Base-by-base conservation (phyloP, 139 green algal species). In the Edaphochlamys debaryana region DNA sequence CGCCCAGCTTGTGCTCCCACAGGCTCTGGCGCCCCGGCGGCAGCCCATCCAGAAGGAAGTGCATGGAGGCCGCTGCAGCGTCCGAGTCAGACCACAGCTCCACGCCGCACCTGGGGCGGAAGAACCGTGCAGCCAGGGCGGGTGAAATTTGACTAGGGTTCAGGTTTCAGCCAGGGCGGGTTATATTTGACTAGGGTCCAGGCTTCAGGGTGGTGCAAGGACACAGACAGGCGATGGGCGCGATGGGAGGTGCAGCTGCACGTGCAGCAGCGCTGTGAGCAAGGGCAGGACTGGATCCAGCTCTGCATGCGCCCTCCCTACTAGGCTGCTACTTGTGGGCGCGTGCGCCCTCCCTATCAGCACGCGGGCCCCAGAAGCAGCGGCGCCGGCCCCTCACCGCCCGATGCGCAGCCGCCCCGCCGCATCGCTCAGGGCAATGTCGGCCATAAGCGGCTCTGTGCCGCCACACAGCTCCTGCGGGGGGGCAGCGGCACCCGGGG, bases 31-130 rank as follows among this genome's bases (percentile, higher is more conserved):
- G 56, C 7, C 41, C n/a, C 9, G 79, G 62, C 42, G 79, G 68
- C 54, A 87, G 70, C 62, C 68, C 69, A 34, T 85, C 67, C 79
- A 85, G 45, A 38, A 85, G 60, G 42, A 82, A 82, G 60, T 82
- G 76, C n/a, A 64, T 0, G 2, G 22, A 32, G 25, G 50, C 62
- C 62, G n/a, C 36, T 42, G 5, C 22, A 1, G 48, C 56, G 52
- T 69, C 56, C 37, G 25, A 4, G 41, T 29, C 23, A 19, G 4
- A 48, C 76, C 76, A 82, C 76, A 82, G 50, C 76, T 82, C 76
- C 60, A 82, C 76, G 3, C 76, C 76, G 42, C 76, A 82, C 60
- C 76, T 82, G 76, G 2, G 5, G 36, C 7, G 38, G 22, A 30
- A 17, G 69, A 3, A n/a, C 4, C 3, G 40, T 23, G 0, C 1